Base-by-base conservation (phyloP, 768 basidiomycete species). In the Amanita polypyramis region DNA sequence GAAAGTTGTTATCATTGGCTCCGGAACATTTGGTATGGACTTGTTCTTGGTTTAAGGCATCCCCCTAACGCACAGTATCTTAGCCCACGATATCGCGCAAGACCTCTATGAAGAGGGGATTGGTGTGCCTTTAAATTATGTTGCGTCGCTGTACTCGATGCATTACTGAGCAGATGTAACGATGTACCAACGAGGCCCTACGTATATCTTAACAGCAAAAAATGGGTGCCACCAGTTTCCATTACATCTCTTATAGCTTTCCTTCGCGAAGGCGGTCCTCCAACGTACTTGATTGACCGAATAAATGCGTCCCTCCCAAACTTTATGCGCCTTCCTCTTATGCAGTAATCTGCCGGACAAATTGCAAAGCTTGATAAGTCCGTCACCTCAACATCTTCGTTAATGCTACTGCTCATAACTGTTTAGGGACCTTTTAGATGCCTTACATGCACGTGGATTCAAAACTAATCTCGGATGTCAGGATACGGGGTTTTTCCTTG, bases 1-100 rank as follows among this genome's bases (percentile, higher is more conserved):
- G 66, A 82, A 77, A 54, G 80, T 75, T 4, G 66, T 84, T 1
- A 67, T 85, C n/a, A 66, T 86, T 2, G 83, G 84, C n/a, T 74
- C 82, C 14, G 77, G 78, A 35, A 81, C 75, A 43, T 79, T 77
- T 23, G 73, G 74, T 74, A 55, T 12, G 45, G 20, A 4, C 27
- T 11, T 3, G 15, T 8, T 4, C 35, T 7, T 2, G 12, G n/a
- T n/a, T 12, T 15, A n/a, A 11, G 2, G 7, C 25, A 27, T 14
- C 25, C n/a, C n/a, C n/a, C n/a, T n/a, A 27, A 38, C 33, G 17
- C 32, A 29, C 5, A 8, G 8, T 17, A 30, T 17, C 40, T 3
- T 10, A 69, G 68, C 62, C 0, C 70, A 72, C 51, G 69, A 72
- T 55, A 68, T 72, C 17, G 62, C 63, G 0, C 56, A 60, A 5